phyloP scores from a whole-genome alignment of 1,284 basidiomycete species.

The Takashimella koratensis region DNA sequence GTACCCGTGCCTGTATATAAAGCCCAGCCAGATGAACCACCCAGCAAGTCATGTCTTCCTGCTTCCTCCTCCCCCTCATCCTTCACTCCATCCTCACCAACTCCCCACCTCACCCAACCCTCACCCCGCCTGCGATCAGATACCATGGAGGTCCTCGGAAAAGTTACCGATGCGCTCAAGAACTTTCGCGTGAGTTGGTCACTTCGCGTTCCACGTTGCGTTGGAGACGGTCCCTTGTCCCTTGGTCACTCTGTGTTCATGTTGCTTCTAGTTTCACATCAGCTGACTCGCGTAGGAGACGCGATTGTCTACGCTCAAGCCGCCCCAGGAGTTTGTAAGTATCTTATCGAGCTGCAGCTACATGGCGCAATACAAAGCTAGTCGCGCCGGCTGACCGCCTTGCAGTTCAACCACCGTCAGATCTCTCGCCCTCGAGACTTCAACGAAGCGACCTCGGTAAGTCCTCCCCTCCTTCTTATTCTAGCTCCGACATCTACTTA shows the following conservation, averaged over 20 bases:
- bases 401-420: constrained; percentile 76
- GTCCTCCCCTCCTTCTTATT: constrained; percentile 5
- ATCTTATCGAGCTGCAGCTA: neutral
- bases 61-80: neutral
- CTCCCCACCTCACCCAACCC: neutral
- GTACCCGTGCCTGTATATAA: no score
- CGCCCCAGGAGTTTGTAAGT: constrained; percentile 41
- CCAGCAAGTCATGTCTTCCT: no score
- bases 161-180: constrained; percentile 24
- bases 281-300: constrained; percentile 25
- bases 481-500: neutral
- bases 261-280: neutral
- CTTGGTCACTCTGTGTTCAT: constrained; percentile 1
- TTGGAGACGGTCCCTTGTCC: no score
- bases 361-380: neutral
- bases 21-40: neutral
- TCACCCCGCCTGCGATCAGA: neutral
- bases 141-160: constrained; percentile 28
- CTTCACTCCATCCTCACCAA: neutral
- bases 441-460: constrained; percentile 54
- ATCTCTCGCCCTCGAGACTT: constrained; percentile 68
- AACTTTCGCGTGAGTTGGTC: constrained; percentile 25
- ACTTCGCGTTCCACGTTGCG: no score
- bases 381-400: neutral
- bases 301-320: constrained; percentile 34